Percentiles rank a stretch among this genome's conserved stretches.
Evolutionary conservation across 169 alveolate genomes (phyloP).

Genomic region (Eimeria sp.): DNA sequence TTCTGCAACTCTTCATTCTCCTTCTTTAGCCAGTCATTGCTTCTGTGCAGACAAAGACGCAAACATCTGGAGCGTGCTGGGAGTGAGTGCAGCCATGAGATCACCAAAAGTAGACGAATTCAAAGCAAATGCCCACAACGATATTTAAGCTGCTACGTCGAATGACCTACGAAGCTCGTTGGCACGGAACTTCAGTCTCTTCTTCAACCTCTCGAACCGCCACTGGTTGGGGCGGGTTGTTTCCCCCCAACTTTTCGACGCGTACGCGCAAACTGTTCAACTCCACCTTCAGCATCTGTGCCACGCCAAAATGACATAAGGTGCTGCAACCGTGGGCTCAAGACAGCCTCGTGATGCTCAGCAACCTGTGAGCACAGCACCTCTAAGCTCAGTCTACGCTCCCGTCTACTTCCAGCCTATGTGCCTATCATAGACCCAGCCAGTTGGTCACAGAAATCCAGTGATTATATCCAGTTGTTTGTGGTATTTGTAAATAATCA

Average conservation of each 20-base stretch:
- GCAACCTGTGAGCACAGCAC: not conserved
- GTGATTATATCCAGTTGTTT: too few species aligned
- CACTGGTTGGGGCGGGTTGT: not conserved
- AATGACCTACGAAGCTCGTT: constrained; percentile 19
- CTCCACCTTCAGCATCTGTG: constrained; percentile 60
- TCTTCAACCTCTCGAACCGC: not conserved
- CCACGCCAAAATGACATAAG: not conserved
- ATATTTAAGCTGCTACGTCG: not conserved
- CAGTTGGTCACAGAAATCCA: not conserved
- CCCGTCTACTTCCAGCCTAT: not conserved
- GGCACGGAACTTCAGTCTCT: not conserved
- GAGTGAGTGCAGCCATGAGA: not conserved
- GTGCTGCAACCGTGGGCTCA: not conserved
- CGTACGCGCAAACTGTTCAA: constrained; percentile 30
- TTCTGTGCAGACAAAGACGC: constrained; percentile 38
- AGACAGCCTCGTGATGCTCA: not conserved
- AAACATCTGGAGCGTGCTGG: too few species aligned
- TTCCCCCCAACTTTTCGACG: constrained; percentile 8
- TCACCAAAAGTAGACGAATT: not conserved
- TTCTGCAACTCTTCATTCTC: constrained; percentile 56
- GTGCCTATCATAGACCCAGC: not conserved
- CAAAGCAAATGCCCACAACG: not conserved
- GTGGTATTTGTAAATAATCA: not conserved
- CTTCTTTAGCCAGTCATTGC: constrained; percentile 59
- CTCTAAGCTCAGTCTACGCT: not conserved